Conservation (phyloP, 139 green algal species). For the Pleodorina starrii region DNA sequence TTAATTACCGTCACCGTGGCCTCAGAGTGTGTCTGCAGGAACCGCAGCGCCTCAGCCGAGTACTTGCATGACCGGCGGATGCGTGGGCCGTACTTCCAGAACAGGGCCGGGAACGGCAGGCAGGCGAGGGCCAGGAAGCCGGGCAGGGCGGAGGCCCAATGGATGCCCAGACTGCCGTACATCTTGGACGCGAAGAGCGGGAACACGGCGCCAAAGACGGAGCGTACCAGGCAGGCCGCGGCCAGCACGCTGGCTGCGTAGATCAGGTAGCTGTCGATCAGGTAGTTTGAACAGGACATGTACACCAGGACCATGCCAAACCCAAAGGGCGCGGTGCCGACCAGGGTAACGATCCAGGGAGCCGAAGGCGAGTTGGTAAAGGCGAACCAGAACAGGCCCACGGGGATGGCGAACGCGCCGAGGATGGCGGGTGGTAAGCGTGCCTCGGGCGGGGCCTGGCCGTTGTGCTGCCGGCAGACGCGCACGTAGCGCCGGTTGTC, state of each 20-base stretch:
- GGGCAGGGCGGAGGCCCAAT: conserved; percentile 38
- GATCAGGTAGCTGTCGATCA: conserved; percentile 36
- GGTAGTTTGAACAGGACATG: conserved; percentile 25
- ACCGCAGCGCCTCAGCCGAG: background rate
- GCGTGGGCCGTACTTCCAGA: conserved; percentile 15
- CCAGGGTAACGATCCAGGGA: conserved; percentile 11
- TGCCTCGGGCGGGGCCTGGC: conserved; percentile 14
- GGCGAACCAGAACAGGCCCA: conserved; percentile 43
- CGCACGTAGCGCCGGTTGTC: conserved; percentile 45
- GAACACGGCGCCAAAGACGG: conserved; percentile 32
- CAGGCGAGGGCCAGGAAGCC: conserved; percentile 29
- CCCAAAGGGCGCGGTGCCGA: conserved; percentile 25
- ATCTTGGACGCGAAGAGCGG: conserved; percentile 33
- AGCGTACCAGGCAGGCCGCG: conserved; percentile 12
- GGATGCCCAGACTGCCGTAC: conserved; percentile 22
- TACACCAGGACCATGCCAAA: conserved; percentile 43
- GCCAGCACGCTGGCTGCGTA: conserved; percentile 35
- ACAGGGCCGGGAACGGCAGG: conserved; percentile 39
- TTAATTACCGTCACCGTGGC: too few relatives aligned
- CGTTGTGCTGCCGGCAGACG: background rate
- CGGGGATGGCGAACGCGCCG: conserved; percentile 6
- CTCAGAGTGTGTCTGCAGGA: conserved; percentile 4
- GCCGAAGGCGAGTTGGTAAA: conserved; percentile 11
- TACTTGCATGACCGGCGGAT: conserved; percentile 22
- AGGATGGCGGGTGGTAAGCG: conserved; percentile 35